Percentiles rank a stretch among this genome's conserved stretches.
phyloP scores from a whole-genome alignment of 768 basidiomycete genomes.

The Suillus weaverae region DNA sequence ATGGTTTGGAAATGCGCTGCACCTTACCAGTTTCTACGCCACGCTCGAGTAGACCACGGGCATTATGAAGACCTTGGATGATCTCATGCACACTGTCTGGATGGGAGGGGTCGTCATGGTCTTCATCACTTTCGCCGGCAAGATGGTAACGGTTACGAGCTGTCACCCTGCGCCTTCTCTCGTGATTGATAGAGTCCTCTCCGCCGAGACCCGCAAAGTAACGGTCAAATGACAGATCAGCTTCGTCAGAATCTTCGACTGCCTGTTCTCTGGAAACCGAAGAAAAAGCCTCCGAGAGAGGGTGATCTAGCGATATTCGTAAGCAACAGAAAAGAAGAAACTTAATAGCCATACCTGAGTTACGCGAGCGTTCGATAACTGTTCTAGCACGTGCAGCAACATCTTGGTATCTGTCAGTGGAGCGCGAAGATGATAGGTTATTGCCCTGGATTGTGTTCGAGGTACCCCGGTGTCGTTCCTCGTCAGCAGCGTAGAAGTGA shows the following conservation, averaged over 20 bases:
- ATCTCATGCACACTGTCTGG: background rate
- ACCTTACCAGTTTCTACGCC: constrained; percentile 6
- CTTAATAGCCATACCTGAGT: background rate
- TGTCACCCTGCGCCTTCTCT: background rate
- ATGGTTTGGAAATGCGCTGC: no score
- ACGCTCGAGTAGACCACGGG: constrained; percentile 3
- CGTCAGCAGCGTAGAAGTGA: background rate
- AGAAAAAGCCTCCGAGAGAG: background rate
- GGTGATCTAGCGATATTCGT: background rate
- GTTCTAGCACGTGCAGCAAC: background rate
- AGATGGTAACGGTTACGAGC: background rate
- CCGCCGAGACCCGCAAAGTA: background rate
- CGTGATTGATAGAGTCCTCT: background rate
- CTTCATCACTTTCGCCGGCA: background rate
- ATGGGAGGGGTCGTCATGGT: background rate
- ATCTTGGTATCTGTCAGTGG: background rate
- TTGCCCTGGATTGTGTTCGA: background rate
- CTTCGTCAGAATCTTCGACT: background rate
- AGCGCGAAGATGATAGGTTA: background rate
- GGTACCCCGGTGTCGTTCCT: background rate
- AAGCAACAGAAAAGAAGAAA: background rate
- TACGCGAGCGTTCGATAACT: background rate
- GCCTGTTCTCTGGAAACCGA: background rate
- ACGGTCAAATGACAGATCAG: background rate
- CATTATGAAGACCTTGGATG: constrained; percentile 3